Evolutionary conservation across 2,329 filamentous ascomycete species (phyloP).

Genomic region (Trichophaea hybrida): DNA sequence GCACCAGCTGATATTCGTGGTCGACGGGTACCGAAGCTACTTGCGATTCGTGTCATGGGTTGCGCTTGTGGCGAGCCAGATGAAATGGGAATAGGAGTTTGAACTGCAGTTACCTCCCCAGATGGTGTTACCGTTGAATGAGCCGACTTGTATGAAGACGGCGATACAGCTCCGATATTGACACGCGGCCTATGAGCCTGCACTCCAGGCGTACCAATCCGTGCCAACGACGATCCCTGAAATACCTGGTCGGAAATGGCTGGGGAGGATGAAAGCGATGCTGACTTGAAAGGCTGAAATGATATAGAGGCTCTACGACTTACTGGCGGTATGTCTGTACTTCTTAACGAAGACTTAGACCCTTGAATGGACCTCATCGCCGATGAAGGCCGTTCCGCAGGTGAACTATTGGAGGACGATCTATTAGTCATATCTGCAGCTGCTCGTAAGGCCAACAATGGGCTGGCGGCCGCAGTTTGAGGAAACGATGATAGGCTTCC

Average conservation of each 20-base stretch:
- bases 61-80: constrained; percentile 8
- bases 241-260: constrained; percentile 36
- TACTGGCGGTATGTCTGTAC: constrained; percentile 37
- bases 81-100: not conserved
- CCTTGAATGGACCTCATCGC: constrained; percentile 35
- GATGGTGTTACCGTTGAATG: constrained; percentile 50
- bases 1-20: constrained; percentile 61
- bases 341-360: constrained; percentile 38
- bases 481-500: constrained; percentile 77
- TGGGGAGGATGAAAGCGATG: constrained; percentile 82
- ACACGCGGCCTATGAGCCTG: constrained; percentile 32
- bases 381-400: constrained; percentile 38
- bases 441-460: constrained; percentile 65
- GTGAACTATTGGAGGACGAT: constrained; percentile 37
- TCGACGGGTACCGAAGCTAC: constrained; percentile 79
- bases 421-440: constrained; percentile 36
- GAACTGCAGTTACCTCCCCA: constrained; percentile 44
- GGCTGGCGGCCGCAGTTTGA: constrained; percentile 65
- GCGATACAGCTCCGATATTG: constrained; percentile 31
- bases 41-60: constrained; percentile 70
- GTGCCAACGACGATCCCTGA: constrained; percentile 36
- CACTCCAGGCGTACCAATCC: constrained; percentile 30
- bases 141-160: constrained; percentile 37
- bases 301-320: constrained; percentile 67
- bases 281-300: constrained; percentile 92